These are phyloP conservation scores for Lignosus rhinocerotis DNA, from an alignment of 1,284 basidiomycete species.

Conservation along the genomic window DNA sequence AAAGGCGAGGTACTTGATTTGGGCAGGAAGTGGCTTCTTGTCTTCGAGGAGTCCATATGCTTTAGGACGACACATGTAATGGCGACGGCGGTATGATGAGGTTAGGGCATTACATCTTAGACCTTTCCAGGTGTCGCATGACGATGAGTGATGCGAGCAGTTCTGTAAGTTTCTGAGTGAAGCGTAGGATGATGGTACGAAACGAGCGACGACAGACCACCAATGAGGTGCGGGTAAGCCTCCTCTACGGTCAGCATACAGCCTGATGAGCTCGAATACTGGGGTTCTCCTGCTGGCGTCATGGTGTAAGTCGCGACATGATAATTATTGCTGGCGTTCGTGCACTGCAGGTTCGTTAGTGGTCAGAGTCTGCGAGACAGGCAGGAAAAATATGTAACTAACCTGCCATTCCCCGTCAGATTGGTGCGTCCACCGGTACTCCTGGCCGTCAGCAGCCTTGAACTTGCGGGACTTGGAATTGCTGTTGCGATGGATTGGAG, in stretches of 20 bases:
- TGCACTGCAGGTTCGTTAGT: conserved; percentile 45
- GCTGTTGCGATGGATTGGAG: not conserved
- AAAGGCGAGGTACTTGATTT: not conserved
- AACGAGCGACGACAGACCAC: conserved; percentile 41
- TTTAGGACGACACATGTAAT: not conserved
- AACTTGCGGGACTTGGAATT: conserved; percentile 53
- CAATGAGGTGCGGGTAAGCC: conserved; percentile 51
- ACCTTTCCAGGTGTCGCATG: conserved; percentile 63
- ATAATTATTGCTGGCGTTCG: conserved; percentile 44
- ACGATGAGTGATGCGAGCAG: conserved; percentile 60
- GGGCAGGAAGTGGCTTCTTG: not conserved
- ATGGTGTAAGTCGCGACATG: conserved; percentile 60
- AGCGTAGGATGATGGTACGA: conserved; percentile 1
- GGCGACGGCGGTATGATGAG: not conserved
- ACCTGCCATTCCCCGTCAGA: conserved; percentile 59
- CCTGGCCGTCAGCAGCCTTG: conserved; percentile 54
- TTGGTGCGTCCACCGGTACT: conserved; percentile 58
- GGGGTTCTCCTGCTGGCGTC: conserved; percentile 54
- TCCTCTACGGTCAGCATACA: conserved; percentile 66
- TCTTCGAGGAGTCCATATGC: not conserved
- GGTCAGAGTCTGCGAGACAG: not conserved
- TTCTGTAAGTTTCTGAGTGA: conserved; percentile 39
- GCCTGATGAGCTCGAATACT: conserved; percentile 54
- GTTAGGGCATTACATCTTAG: conserved; percentile 39
- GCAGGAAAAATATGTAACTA: conserved; percentile 26